Conservation (phyloP, 306 rosid genomes). For the Calophaca sinica region DNA sequence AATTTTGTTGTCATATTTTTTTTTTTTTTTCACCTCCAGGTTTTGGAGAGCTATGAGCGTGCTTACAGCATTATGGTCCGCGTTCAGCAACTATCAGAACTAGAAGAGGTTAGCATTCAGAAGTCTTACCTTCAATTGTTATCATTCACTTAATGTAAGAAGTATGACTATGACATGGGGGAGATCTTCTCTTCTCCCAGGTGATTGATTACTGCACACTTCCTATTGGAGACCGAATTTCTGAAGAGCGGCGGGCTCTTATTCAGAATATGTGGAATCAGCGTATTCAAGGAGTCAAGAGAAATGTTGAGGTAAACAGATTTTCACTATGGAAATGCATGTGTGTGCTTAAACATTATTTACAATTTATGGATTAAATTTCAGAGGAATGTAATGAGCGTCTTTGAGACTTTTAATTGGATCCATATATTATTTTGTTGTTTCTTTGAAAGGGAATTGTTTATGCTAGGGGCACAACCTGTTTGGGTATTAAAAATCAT, state of each 20-base stretch:
- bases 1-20: slow-evolving; percentile 16
- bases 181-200: slow-evolving; percentile 51
- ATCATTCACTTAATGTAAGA: slow-evolving; percentile 17
- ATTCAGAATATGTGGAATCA: slow-evolving; percentile 99
- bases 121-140: slow-evolving; percentile 14
- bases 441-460: background rate
- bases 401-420: slow-evolving; percentile 29
- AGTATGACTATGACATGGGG: slow-evolving; percentile 10
- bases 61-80: slow-evolving; percentile 97
- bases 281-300: slow-evolving; percentile 93
- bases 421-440: slow-evolving; percentile 10
- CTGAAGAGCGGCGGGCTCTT: slow-evolving; percentile 95
- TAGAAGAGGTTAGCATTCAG: slow-evolving; percentile 82
- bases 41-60: slow-evolving; percentile 98
- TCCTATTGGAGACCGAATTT: slow-evolving; percentile 71
- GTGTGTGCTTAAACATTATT: slow-evolving; percentile 4
- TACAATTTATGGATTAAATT: slow-evolving; percentile 39
- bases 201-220: slow-evolving; percentile 95
- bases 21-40: slow-evolving; percentile 54
- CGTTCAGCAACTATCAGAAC: slow-evolving; percentile 93
- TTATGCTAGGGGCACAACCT: background rate
- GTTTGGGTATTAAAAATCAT: background rate
- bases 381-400: slow-evolving; percentile 17
- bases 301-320: slow-evolving; percentile 83
- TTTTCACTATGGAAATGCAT: slow-evolving; percentile 20